Percentiles rank a stretch among this genome's conserved stretches.
phyloP scores from a whole-genome alignment of 495 filamentous ascomycete genomes.

The Hypoxylon intermedium region DNA sequence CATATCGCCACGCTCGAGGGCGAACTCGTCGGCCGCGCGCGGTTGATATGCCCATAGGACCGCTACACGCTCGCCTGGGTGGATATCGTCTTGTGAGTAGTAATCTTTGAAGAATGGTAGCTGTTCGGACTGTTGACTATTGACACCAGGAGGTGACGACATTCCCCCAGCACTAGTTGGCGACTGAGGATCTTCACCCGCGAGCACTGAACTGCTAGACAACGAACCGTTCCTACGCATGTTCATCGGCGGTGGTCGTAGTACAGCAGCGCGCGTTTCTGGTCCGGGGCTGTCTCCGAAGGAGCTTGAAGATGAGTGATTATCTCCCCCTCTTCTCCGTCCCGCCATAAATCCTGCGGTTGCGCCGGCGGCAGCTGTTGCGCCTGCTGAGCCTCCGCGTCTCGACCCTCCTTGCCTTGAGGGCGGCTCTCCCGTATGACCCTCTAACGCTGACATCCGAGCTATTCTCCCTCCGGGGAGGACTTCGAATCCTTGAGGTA shows the following conservation, averaged over 20 bases:
- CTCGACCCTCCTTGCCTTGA: constrained; percentile 54
- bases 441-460: constrained; percentile 93
- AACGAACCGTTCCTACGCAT: constrained; percentile 79
- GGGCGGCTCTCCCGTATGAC: constrained; percentile 65
- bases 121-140: constrained; percentile 93
- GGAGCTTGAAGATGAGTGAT: constrained; percentile 81
- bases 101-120: constrained; percentile 97
- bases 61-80: constrained; percentile 86
- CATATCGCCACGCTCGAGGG: constrained; percentile 96
- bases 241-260: constrained; percentile 66
- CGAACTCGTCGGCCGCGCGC: constrained; percentile 90
- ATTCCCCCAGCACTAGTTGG: constrained; percentile 77
- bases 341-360: constrained; percentile 48
- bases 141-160: constrained; percentile 81
- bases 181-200: constrained; percentile 73
- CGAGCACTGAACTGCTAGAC: constrained; percentile 82
- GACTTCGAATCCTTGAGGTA: constrained; percentile 70
- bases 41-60: constrained; percentile 97
- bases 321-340: constrained; percentile 66
- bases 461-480: constrained; percentile 89
- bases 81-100: constrained; percentile 96
- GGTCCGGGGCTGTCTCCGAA: constrained; percentile 81
- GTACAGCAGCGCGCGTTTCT: constrained; percentile 62
- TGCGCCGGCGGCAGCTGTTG: constrained; percentile 49
- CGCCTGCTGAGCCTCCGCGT: constrained; percentile 36